Evolutionary conservation across 2,329 filamentous ascomycete genomes (phyloP), one percentile per base, ranked within the genome.

Genomic region (Colletotrichum siamense): DNA sequence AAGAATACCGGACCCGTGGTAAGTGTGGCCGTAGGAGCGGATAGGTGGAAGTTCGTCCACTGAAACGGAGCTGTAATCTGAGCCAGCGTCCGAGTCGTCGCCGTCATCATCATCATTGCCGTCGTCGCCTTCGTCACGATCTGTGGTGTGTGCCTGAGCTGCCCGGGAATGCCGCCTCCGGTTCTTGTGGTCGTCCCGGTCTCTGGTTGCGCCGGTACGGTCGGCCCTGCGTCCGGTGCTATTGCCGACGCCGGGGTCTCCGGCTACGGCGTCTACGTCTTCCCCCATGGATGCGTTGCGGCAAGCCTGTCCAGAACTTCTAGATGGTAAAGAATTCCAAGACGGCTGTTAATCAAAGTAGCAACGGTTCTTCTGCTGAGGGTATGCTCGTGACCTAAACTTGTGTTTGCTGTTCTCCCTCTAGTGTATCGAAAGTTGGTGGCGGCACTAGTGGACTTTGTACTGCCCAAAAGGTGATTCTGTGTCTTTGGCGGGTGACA

Each of bases 1-100:
- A 4, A 85, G 62, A 8, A 80, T 79, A 9, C 83, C 84, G 3
- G 83, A 84, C 26, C 82, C 84, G 64, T 85, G 83, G 73, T 85
- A 85, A n/a, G 79, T 81, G 69, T 84, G 84, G 9, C 81, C 83
- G 73, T 84, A 84, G 59, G 81, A 82, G 73, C 76, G 80, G 26
- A 85, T 84, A 39, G 82, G 80, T 44, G 83, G 82, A 12, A 84
- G 77, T 4, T 80, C 79, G 61, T 82, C 81, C 36, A 76, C 69
- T 3, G 84, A 84, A 55, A 84, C 83, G 57, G 84, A 83, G 32
- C 77, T 77, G 77, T 82, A 85, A 68, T 84, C 81, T 32, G 83
- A 85, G 22, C 73, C 79, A 34, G 70, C 71, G 9, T 77, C 76
- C 49, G 82, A 83, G 71, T 80, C 81, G 32, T 79, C 79, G 59